Evolutionary conservation across 2,329 filamentous ascomycete genomes (phyloP).

Genomic region (Clathrospora elynae): DNA sequence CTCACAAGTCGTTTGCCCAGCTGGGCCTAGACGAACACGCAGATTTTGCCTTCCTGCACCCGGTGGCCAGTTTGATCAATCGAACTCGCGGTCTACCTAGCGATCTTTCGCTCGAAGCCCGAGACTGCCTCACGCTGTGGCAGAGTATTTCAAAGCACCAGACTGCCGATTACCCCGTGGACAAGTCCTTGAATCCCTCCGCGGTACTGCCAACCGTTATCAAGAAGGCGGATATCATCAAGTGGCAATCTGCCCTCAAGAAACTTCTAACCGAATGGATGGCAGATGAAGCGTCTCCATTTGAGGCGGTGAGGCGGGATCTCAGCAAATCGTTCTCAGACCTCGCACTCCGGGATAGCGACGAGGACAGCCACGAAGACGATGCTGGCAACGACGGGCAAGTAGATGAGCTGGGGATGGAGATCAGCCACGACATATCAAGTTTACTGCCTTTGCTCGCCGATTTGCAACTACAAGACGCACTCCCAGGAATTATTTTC

Average conservation of each 20-base stretch:
- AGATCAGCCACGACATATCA: slow-evolving; percentile 32
- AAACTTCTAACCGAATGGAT: slow-evolving; percentile 65
- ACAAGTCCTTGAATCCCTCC: slow-evolving; percentile 56
- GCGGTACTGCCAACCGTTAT: slow-evolving; percentile 59
- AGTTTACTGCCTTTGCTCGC: slow-evolving; percentile 64
- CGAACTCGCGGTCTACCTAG: slow-evolving; percentile 66
- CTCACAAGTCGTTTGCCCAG: slow-evolving; percentile 42
- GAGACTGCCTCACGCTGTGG: slow-evolving; percentile 72
- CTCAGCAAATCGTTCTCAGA: slow-evolving; percentile 31
- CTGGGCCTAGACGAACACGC: slow-evolving; percentile 56
- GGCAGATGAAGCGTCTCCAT: slow-evolving; percentile 58
- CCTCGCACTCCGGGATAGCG: slow-evolving; percentile 9
- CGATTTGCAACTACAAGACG: slow-evolving; percentile 66
- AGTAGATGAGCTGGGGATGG: slow-evolving; percentile 28
- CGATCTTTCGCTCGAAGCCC: slow-evolving; percentile 71
- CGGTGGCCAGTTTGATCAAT: slow-evolving; percentile 66
- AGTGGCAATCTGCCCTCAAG: slow-evolving; percentile 69
- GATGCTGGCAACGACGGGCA: slow-evolving; percentile 20
- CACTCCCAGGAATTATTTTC: slow-evolving; percentile 76
- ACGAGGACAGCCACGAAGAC: slow-evolving; percentile 10
- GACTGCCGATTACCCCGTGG: slow-evolving; percentile 58
- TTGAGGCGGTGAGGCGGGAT: slow-evolving; percentile 57
- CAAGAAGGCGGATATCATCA: slow-evolving; percentile 67
- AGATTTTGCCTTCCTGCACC: slow-evolving; percentile 67
- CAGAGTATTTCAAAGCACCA: slow-evolving; percentile 65